Base-by-base conservation (phyloP, 306 rosid genomes). In the Arachis stenosperma region DNA sequence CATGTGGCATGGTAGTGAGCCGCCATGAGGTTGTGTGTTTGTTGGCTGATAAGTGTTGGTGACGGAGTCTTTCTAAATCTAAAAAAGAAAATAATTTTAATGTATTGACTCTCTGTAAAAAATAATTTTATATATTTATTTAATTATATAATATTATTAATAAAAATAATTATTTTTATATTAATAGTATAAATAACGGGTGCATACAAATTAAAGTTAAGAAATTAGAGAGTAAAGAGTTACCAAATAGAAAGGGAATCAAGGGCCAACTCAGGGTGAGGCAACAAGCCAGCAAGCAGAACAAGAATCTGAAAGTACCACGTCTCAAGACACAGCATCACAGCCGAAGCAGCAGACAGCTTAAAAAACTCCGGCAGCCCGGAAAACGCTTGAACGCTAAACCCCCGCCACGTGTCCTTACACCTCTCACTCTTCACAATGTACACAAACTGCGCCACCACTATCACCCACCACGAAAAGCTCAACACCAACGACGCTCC, bases 241-340 rank as follows among this genome's bases (percentile, higher is more conserved):
- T 22, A 22, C 27, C 97, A 92, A 47, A 89, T 81, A 0, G 96
- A 80, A 27, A 92, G 93, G 3, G 97, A 88, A 62, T 89, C 84
- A 0, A 92, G 76, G 76, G 97, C 89, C 67, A 92, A 8, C 54
- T 92, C 96, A 27, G 97, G 96, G 27, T 92, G 70, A 10, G 83
- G 81, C 9, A 89, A 88, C 83, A 89, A 58, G 0, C 97, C 97
- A 0, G 97, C 97, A 29, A 89, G 79, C 74, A 92, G 54, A 52
- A 92, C 96, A 30, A 92, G 52, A 74, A 89, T 86, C 63, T 92
- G 96, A 37, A 83, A 89, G 41, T 92, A 92, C 97, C 97, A 92
- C 2, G 90, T 84, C 59, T 92, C 97, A 6, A 92, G 69, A 37
- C 96, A 89, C 4, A 89, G 70, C 97, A 92, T 92, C 10, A 92